A percentile compares a stretch with the other conserved stretches of the same genome.
phyloP scores from a whole-genome alignment of 305 asterid species.

The Solanum hybrid region DNA sequence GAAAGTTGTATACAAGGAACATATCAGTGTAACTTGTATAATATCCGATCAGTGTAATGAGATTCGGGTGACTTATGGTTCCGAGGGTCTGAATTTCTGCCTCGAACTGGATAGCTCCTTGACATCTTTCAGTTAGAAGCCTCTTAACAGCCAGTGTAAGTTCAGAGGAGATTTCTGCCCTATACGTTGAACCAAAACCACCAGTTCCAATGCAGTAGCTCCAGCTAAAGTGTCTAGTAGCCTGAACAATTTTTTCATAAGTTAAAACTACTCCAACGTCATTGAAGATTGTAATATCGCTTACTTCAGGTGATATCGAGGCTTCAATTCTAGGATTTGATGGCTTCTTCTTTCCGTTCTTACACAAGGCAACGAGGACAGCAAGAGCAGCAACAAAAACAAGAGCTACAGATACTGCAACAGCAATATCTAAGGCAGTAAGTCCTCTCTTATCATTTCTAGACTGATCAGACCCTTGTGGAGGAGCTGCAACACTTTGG shows the following conservation, averaged over 20 bases:
- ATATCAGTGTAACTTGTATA: conserved; percentile 22
- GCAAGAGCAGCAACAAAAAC: neutral
- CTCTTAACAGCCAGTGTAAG: conserved; percentile 39
- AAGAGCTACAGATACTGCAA: conserved; percentile 5
- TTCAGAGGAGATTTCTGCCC: conserved; percentile 34
- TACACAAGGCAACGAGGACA: conserved; percentile 7
- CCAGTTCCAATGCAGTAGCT: conserved; percentile 45
- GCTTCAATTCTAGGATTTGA: neutral
- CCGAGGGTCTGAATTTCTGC: conserved; percentile 41
- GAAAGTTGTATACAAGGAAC: conserved; percentile 44
- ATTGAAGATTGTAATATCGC: conserved; percentile 22
- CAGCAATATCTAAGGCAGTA: neutral
- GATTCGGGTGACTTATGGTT: conserved; percentile 29
- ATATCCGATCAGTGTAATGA: conserved; percentile 48
- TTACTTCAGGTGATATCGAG: conserved; percentile 7
- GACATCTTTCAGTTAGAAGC: conserved; percentile 30
- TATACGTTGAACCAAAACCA: conserved; percentile 46
- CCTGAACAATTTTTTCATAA: conserved; percentile 29
- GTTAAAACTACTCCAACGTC: conserved; percentile 33
- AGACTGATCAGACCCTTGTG: neutral
- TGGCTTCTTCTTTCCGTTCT: neutral
- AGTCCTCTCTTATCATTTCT: neutral
- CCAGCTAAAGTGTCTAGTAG: conserved; percentile 37
- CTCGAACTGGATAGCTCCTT: conserved; percentile 37
- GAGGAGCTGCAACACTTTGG: conserved; percentile 5